These are phyloP conservation scores for Aspergillus sclerotioniger DNA, from an alignment of 495 filamentous ascomycete genomes.

Conservation along the genomic window DNA sequence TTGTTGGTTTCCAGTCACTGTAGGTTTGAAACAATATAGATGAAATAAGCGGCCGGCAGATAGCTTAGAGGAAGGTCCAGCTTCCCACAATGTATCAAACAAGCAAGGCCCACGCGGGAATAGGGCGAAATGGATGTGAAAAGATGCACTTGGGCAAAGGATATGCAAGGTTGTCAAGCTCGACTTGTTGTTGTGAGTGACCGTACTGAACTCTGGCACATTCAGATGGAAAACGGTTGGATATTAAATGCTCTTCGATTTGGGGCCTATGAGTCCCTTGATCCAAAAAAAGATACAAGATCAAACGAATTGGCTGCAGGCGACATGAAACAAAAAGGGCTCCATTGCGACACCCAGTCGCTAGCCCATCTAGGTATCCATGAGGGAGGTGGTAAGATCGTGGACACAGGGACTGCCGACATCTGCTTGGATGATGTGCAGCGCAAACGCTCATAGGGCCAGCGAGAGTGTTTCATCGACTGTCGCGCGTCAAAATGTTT, in stretches of 20 bases:
- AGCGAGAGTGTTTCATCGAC: constrained; percentile 40
- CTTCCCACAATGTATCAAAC: constrained; percentile 19
- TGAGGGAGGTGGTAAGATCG: constrained; percentile 3
- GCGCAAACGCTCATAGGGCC: constrained; percentile 36
- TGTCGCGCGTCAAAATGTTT: constrained; percentile 47
- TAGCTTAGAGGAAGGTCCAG: constrained; percentile 22
- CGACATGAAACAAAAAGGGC: constrained; percentile 46
- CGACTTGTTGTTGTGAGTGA: constrained; percentile 12
- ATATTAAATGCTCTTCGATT: constrained; percentile 41
- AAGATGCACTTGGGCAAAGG: constrained; percentile 10
- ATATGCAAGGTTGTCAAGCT: constrained; percentile 14
- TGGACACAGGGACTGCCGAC: constrained; percentile 4
- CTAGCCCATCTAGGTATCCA: constrained; percentile 11
- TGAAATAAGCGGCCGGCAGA: background rate
- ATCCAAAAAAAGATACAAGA: constrained; percentile 28
- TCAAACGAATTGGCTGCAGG: constrained; percentile 28
- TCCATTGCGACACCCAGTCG: constrained; percentile 34
- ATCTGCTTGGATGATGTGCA: constrained; percentile 30
- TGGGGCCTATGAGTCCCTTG: constrained; percentile 21
- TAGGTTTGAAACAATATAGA: background rate
- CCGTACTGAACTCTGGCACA: constrained; percentile 13
- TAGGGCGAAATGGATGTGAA: constrained; percentile 1
- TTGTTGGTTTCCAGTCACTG: constrained; percentile 15
- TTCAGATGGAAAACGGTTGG: constrained; percentile 33
- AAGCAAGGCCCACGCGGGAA: constrained; percentile 7